Evolutionary conservation across 352 stramenopile species (phyloP), one percentile per base, ranked within the genome.

Genomic region (Saprolegnia diclina): DNA sequence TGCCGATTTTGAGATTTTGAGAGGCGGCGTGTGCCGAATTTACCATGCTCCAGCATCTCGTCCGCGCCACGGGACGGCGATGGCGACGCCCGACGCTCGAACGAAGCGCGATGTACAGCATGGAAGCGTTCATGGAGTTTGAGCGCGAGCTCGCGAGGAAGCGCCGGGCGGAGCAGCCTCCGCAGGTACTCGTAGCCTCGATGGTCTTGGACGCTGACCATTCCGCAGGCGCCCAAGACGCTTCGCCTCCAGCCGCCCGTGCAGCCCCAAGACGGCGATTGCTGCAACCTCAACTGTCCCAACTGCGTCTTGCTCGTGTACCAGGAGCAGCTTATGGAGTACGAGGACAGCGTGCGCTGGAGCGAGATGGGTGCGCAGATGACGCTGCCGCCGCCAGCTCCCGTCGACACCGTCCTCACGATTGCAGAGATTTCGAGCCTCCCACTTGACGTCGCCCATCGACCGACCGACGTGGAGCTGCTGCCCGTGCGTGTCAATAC

Each of bases 251-350:
- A 76, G 56, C 82, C 79, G 22, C 87, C 85, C 10, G 66, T 80
- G 32, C 82, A 87, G 57, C 87, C 87, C 44, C 75, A 80, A 37
- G 85, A 92, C 54, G 85, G 90, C 71, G 87, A 94, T 62, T 94
- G 87, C 73, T 94, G 87, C 72, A 76, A 90, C 42, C 75, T 88
- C 48, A 85, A 93, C 72, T 94, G 87, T 57, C 87, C 87, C 40
- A 94, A 93, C 71, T 94, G 87, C 71, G 85, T 94, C n/a, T 74
- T 92, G 21, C 71, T 94, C 18, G 79, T 91, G 57, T 94, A 94
- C 61, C 82, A 94, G 83, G 85, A 94, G 38, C 85, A 94, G 63
- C 71, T 94, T 6, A 71, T 94, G 21, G 87, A 94, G 66, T 94
- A 93, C 64, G 87, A 94, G 37, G 63, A 69, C 53, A 69, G 63